A percentile compares a stretch with the other conserved stretches of the same genome.
These are phyloP conservation scores for Eucalyptus pauciflora DNA, from an alignment of 345 rosid species.

Conservation along the genomic window DNA sequence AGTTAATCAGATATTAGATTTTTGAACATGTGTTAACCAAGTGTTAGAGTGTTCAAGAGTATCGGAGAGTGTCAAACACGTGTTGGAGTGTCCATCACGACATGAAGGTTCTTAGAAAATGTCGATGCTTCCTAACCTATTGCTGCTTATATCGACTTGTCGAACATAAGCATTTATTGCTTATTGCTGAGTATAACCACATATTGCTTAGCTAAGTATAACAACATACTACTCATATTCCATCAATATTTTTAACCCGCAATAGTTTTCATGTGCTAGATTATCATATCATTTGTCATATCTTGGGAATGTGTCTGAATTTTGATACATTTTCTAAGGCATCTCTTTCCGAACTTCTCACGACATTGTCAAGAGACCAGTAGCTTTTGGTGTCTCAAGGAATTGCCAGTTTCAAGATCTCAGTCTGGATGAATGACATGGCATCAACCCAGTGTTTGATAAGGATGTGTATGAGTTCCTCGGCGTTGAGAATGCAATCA, in stretches of 20 bases:
- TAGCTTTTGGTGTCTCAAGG: conserved; percentile 61
- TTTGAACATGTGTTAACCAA: too few species aligned
- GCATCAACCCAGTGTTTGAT: conserved; percentile 50
- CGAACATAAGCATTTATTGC: too few species aligned
- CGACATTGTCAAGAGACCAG: conserved; percentile 76
- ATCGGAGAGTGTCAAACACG: accelerated
- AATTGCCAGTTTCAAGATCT: conserved; percentile 68
- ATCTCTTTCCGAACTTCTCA: conserved; percentile 91
- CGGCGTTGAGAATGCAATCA: conserved; percentile 72
- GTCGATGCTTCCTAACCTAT: too few species aligned
- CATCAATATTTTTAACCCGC: too few species aligned
- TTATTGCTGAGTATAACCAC: too few species aligned
- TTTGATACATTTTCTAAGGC: conserved; percentile 30
- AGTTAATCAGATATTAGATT: too few species aligned
- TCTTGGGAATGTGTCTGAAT: background rate
- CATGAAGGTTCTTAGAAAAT: too few species aligned
- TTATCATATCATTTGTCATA: background rate
- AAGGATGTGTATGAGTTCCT: conserved; percentile 65
- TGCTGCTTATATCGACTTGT: too few species aligned
- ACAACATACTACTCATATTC: too few species aligned
- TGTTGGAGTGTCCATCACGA: too few species aligned
- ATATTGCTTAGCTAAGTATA: too few species aligned
- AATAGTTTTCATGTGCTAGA: background rate
- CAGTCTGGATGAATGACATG: conserved; percentile 54
- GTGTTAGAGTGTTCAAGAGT: too few species aligned